Conservation (phyloP, 176 grass and related monocot species). For the barley (Hordeum vulgare) region DNA sequence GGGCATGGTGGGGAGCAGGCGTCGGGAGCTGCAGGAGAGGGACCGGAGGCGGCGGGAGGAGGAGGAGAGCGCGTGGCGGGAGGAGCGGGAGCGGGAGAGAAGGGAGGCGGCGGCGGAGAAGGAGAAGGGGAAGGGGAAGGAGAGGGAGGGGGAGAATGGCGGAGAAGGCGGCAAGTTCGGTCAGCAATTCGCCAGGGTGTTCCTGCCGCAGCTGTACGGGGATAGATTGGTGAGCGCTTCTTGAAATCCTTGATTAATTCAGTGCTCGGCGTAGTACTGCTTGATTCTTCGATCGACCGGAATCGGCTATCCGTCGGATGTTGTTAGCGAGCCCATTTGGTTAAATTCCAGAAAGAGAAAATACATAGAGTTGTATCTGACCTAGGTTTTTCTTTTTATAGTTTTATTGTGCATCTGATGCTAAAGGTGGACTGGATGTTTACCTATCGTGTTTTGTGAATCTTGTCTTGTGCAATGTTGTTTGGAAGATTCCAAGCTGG, state of each 20-base stretch:
- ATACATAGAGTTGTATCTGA: background rate
- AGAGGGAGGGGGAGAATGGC: background rate
- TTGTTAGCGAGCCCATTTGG: background rate
- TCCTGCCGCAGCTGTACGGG: conserved; percentile 15
- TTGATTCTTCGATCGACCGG: background rate
- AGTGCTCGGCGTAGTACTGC: background rate
- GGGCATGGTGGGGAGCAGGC: background rate
- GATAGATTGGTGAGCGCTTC: conserved; percentile 27
- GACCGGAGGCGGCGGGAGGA: background rate
- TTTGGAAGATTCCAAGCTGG: background rate
- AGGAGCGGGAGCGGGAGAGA: background rate
- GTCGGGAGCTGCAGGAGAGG: background rate
- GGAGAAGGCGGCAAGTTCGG: background rate
- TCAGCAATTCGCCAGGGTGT: conserved; percentile 45
- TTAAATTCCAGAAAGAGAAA: background rate
- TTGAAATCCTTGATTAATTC: background rate
- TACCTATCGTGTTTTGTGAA: background rate
- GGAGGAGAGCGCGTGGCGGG: background rate
- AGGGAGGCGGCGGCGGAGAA: background rate
- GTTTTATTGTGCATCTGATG: background rate
- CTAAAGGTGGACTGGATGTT: background rate
- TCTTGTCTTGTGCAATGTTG: background rate
- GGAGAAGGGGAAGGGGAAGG: background rate
- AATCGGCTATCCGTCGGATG: background rate
- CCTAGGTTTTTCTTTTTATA: background rate